These are phyloP conservation scores for Akanthomyces dipterigenus DNA, from an alignment of 2,329 filamentous ascomycete species.

Conservation along the genomic window DNA sequence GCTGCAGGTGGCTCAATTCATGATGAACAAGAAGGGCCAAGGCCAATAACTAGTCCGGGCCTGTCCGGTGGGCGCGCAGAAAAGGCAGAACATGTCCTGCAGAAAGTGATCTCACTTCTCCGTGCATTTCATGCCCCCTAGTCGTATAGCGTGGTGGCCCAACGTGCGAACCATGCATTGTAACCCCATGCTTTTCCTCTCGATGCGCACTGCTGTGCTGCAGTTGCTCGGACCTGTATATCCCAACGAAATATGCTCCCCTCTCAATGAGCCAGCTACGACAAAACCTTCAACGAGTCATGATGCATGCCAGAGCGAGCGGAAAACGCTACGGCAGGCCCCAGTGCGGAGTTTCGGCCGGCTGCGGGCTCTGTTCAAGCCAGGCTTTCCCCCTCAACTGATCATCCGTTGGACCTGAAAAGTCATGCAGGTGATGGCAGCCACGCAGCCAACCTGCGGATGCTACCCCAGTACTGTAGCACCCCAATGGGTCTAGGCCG, in stretches of 20 bases:
- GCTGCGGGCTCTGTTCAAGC: not conserved
- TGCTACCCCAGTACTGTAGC: not conserved
- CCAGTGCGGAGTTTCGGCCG: not conserved
- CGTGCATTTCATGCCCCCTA: not conserved
- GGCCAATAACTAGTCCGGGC: not conserved
- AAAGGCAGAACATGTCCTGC: not conserved
- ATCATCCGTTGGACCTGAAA: not conserved
- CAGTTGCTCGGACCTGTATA: not conserved
- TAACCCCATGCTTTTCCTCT: not conserved
- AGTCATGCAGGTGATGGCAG: slow-evolving; percentile 7
- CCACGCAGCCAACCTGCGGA: slow-evolving; percentile 1
- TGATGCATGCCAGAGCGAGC: not conserved
- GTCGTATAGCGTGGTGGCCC: not conserved
- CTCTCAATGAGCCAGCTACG: not conserved
- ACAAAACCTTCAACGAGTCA: not conserved
- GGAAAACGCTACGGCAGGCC: not conserved
- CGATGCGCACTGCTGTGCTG: not conserved
- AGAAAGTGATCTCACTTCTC: slow-evolving; percentile 1
- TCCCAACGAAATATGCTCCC: not conserved
- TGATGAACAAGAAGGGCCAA: not conserved
- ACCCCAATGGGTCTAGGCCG: not conserved
- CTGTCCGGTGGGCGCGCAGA: not conserved
- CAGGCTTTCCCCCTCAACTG: not conserved
- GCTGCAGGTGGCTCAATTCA: not conserved
- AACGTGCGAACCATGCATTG: not conserved